Base-by-base conservation (phyloP, 768 basidiomycete genomes). In the Termitomyces sp. region DNA sequence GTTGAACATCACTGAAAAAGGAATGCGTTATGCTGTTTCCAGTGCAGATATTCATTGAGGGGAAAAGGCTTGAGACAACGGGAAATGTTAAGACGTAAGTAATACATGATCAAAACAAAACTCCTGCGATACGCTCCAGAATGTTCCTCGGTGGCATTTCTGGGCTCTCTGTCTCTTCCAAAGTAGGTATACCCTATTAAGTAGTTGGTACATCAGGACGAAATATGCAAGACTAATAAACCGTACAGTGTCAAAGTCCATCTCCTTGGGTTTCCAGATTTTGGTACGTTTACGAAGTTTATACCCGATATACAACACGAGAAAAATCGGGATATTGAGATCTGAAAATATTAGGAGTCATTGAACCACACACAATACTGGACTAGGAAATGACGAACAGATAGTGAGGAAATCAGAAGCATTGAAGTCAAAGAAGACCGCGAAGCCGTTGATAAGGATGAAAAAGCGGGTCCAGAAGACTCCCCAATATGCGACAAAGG, bases 401-500 rank as follows among this genome's bases (percentile, higher is more conserved):
- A 13, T 38, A 38, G 36, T 38, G 14, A 38, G 36, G 36, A 38
- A 38, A 12, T 5, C 73, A 2, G 82, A 69, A 8, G 80, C 76
- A 58, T 77, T 80, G 74, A 85, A 89, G 55, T 75, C 57, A 74
- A 82, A 90, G 77, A 89, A 90, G 30, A 88, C 84, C 9, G 71
- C 82, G 61, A 75, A 80, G 9, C 80, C 79, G 38, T 76, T 80
- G 66, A 80, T 65, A 28, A 82, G 73, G 68, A 84, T 85, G 71
- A 87, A 38, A 13, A 38, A 50, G n/a, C 35, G 30, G 13, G 79
- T 83, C 84, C 88, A 88, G 70, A 82, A 79, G 50, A 87, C 72
- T 28, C 85, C 89, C 83, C 88, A 89, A 69, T 82, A 85, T 16
- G 88, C 74, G 38, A 89, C 70, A 63, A 81, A 91, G 0, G 89